Conservation (phyloP, 495 filamentous ascomycete genomes). For the Penicillium turbatum region DNA sequence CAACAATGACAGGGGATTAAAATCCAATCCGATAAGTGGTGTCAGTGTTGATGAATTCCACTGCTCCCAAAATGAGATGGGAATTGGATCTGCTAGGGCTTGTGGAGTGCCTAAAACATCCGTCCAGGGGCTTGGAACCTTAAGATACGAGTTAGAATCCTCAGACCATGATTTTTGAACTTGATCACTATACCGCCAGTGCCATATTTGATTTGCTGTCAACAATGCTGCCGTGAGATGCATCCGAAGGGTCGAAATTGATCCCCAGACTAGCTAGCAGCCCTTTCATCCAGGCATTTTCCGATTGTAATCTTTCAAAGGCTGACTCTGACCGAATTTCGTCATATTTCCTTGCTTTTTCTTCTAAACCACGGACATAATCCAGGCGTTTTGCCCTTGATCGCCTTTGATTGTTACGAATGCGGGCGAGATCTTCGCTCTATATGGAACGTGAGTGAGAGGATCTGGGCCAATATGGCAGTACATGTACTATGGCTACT, state of each 20-base stretch:
- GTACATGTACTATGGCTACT: no score
- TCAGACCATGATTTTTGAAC: neutral
- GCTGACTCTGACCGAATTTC: neutral
- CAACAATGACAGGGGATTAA: neutral
- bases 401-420: constrained; percentile 16
- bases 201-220: neutral
- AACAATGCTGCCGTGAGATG: neutral
- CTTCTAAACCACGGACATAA: constrained; percentile 11
- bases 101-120: neutral
- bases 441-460: neutral
- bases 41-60: neutral
- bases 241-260: neutral
- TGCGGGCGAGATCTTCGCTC: constrained; percentile 13
- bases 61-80: neutral
- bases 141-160: neutral
- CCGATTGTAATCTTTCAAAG: neutral
- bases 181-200: neutral
- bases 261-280: neutral
- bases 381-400: constrained; percentile 7
- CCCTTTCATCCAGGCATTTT: constrained; percentile 1
- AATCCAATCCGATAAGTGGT: neutral
- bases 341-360: constrained; percentile 6
- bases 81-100: neutral
- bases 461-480: no score
- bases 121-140: neutral